Evolutionary conservation across 2,329 filamentous ascomycete genomes (phyloP), one percentile per base, ranked within the genome.

Genomic region (Emergomyces pasteurianus): DNA sequence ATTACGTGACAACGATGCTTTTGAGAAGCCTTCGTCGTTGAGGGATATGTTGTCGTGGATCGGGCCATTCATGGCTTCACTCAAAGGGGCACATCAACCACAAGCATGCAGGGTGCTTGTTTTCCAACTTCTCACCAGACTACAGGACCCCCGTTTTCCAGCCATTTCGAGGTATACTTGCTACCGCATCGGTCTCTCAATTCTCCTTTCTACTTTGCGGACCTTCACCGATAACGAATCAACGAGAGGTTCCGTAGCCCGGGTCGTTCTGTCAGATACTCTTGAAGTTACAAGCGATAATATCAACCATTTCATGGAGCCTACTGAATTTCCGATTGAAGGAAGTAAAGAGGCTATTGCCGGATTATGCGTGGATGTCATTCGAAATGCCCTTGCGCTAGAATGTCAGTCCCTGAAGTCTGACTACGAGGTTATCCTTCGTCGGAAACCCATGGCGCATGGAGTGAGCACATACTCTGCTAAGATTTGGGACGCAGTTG

Each of bases 101-200:
- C 87, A 92, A 65, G 87, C 89, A 8, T 92, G 90, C 71, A 85
- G 90, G 63, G 84, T 87, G n/a, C 78, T 96, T 49, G 81, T 90
- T 46, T 82, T 87, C 63, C 86, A 90, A 59, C 81, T 96, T 10
- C 83, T 96, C 49, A 81, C 84, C 60, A 82, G 81, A 54, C 70
- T 79, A 28, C 76, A 79, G 65, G 71, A 74, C 60, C 59, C 66
- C 2, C 69, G 70, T 23, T 73, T 77, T 52, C 75, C 77, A 1
- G 70, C 75, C 26, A 63, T 75, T 55, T 73, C 75, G 34, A 74
- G 75, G 36, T 75, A 76, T 62, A 73, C 78, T 60, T 81, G 79
- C 65, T 77, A 79, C 63, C 71, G 74, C 38, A 69, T 73, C 31
- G 79, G 78, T 3, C 69, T 81, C 54, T 72, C 70, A 8, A 76